These are phyloP conservation scores for Vicia faba DNA, from an alignment of 306 rosid genomes.

Conservation along the genomic window DNA sequence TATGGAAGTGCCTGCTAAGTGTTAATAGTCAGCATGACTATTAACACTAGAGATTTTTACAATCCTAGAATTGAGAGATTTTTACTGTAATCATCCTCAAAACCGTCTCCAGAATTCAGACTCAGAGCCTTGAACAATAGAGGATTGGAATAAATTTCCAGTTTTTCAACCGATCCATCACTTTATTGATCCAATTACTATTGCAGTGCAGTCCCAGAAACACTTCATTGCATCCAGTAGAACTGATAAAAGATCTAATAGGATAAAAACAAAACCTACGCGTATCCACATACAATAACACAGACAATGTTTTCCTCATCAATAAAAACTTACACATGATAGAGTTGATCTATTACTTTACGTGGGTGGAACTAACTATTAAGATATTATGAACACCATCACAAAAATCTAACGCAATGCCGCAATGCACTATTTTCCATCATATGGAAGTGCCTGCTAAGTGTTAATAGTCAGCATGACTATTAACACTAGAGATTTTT, in stretches of 20 bases:
- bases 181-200: neutral
- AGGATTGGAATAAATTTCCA: neutral
- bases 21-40: too few species aligned
- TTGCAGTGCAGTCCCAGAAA: constrained; percentile 12
- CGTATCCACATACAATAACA: constrained; percentile 5
- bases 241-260: constrained; percentile 23
- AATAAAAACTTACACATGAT: constrained; percentile 19
- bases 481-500: too few species aligned
- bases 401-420: too few species aligned
- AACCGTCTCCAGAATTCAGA: neutral
- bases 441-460: too few species aligned
- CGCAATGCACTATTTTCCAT: too few species aligned
- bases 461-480: too few species aligned
- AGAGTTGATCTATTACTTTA: neutral
- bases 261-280: constrained; percentile 15
- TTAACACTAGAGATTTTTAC: neutral
- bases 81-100: constrained; percentile 8
- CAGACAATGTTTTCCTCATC: constrained; percentile 17
- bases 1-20: too few species aligned
- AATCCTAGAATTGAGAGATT: constrained; percentile 10
- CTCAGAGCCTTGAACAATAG: constrained; percentile 2
- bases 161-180: neutral
- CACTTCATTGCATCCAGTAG: constrained; percentile 4
- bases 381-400: constrained; percentile 19
- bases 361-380: neutral